phyloP scores from a whole-genome alignment of 805 yeast genomes.

The Grigorovia transvaalensis region DNA sequence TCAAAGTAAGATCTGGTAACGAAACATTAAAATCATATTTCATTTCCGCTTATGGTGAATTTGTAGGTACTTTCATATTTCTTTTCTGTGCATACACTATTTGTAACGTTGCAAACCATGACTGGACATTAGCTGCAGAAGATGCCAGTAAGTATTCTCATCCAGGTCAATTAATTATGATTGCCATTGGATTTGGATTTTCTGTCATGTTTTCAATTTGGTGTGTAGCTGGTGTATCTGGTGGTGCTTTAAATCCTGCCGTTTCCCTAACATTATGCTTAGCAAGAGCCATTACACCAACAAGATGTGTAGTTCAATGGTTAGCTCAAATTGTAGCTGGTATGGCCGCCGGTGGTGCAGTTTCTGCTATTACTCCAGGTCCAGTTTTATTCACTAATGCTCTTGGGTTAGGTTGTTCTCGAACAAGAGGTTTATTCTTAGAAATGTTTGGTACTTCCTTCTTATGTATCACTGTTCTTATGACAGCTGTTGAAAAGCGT shows the following conservation, averaged over 20 bases:
- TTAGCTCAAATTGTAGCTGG: conserved; percentile 70
- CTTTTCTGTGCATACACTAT: conserved; percentile 72
- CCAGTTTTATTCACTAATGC: conserved; percentile 57
- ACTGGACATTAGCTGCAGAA: conserved; percentile 24
- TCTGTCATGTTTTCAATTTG: conserved; percentile 46
- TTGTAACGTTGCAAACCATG: conserved; percentile 73
- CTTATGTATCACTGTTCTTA: conserved; percentile 64
- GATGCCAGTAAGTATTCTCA: conserved; percentile 39
- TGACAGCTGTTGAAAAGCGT: conserved; percentile 77
- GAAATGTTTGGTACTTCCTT: conserved; percentile 74
- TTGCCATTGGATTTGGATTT: conserved; percentile 78
- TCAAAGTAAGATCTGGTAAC: conserved; percentile 26
- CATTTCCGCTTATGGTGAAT: conserved; percentile 68
- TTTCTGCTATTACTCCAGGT: conserved; percentile 78
- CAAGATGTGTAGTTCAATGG: conserved; percentile 58
- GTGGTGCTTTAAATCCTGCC: conserved; percentile 87
- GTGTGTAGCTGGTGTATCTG: conserved; percentile 53
- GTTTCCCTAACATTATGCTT: conserved; percentile 66
- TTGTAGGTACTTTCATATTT: conserved; percentile 77
- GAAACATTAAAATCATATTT: conserved; percentile 47
- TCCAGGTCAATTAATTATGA: conserved; percentile 66
- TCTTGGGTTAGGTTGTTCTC: conserved; percentile 63
- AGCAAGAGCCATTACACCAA: conserved; percentile 62
- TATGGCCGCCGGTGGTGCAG: conserved; percentile 89
- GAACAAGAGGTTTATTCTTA: conserved; percentile 64